Percentiles rank a stretch among this genome's conserved stretches.
Conservation (phyloP, 441 rosid genomes). For the Macaranga tanarius region DNA sequence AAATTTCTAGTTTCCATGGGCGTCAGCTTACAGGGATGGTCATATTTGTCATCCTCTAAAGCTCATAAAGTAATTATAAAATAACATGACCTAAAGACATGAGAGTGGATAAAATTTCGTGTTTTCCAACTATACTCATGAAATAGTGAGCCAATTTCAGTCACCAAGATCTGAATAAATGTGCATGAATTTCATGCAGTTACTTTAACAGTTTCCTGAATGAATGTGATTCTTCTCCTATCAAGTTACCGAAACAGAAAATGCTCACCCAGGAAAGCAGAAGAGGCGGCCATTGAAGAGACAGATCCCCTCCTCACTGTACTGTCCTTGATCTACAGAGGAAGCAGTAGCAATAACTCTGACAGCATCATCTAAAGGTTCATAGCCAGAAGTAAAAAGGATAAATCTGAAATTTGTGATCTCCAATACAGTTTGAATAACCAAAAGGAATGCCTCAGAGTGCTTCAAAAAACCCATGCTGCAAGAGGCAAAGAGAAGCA, state of each 20-base stretch:
- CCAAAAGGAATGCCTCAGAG: conserved; percentile 65
- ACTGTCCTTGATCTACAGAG: conserved; percentile 23
- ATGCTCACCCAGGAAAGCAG: conserved; percentile 80
- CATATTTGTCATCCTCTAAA: neutral
- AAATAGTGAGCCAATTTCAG: neutral
- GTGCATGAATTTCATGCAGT: neutral
- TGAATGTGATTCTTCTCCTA: conserved; percentile 1
- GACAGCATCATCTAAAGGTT: conserved; percentile 68
- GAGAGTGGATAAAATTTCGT: neutral
- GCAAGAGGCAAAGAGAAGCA: conserved; percentile 29
- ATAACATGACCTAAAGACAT: neutral
- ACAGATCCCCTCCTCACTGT: conserved; percentile 44
- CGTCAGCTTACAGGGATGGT: neutral
- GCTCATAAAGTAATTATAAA: neutral
- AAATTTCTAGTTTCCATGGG: neutral
- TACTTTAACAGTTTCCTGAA: neutral
- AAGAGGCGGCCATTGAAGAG: conserved; percentile 62
- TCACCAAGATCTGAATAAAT: neutral
- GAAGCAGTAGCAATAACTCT: conserved; percentile 37
- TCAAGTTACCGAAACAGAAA: conserved; percentile 15
- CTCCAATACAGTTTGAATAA: conserved; percentile 56
- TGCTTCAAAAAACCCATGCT: conserved; percentile 88
- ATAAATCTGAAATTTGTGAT: conserved; percentile 63
- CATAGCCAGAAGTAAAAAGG: conserved; percentile 74
- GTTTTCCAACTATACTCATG: too few relatives aligned